A percentile compares a stretch with the other conserved stretches of the same genome.
Evolutionary conservation across 2,329 filamentous ascomycete species (phyloP).

Genomic region (Erysiphe pulchra): DNA sequence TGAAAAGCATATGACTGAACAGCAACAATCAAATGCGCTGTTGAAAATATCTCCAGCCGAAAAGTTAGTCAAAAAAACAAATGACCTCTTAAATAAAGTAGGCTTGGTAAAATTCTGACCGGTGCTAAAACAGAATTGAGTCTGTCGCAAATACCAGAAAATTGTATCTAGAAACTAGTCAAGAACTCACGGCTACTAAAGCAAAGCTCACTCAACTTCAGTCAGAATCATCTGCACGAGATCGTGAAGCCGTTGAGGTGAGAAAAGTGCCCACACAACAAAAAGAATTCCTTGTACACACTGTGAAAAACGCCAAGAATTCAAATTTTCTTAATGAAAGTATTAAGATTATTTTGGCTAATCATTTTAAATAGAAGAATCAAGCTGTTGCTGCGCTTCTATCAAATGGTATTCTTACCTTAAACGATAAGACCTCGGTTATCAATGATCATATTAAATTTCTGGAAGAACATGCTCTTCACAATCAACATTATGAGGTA

Average conservation of each 20-base stretch:
- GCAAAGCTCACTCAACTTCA: slow-evolving; percentile 19
- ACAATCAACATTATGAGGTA: neutral
- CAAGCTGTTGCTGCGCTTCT: slow-evolving; percentile 23
- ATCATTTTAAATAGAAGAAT: slow-evolving; percentile 29
- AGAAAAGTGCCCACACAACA: slow-evolving; percentile 15
- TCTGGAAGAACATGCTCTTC: neutral
- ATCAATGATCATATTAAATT: neutral
- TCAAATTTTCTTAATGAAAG: neutral
- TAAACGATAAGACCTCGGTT: neutral
- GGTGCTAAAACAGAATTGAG: slow-evolving; percentile 21
- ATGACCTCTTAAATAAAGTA: slow-evolving; percentile 7
- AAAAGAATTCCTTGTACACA: neutral
- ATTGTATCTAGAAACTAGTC: slow-evolving; percentile 19
- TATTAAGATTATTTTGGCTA: slow-evolving; percentile 19
- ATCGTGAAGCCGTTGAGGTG: slow-evolving; percentile 27
- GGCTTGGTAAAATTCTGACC: neutral
- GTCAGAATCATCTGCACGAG: slow-evolving; percentile 23
- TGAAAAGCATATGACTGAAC: slow-evolving; percentile 29
- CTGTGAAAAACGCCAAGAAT: neutral
- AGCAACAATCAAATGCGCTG: slow-evolving; percentile 30
- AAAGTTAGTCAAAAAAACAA: slow-evolving; percentile 23
- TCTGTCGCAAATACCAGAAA: slow-evolving; percentile 26
- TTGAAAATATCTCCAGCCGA: slow-evolving; percentile 24
- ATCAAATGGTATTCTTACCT: neutral
- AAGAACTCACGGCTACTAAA: slow-evolving; percentile 23